phyloP scores from a whole-genome alignment of 2,329 filamentous ascomycete species.

The Trichocomaceae sp. region DNA sequence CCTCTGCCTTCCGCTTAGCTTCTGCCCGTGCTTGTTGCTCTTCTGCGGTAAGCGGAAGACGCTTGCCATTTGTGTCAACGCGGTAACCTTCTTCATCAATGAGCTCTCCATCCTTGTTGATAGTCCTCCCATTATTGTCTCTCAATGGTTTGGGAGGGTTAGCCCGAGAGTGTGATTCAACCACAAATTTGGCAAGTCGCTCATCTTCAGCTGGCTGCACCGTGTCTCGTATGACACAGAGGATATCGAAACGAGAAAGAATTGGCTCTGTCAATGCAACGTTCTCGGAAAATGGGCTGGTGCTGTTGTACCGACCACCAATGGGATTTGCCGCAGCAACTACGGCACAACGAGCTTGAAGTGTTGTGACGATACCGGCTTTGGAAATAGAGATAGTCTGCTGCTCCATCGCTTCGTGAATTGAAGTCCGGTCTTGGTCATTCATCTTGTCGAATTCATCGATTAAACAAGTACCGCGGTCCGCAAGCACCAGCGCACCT shows the following conservation, averaged over 20 bases:
- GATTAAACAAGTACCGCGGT: constrained; percentile 90
- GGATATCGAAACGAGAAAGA: constrained; percentile 92
- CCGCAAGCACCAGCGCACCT: constrained; percentile 87
- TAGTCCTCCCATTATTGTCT: constrained; percentile 39
- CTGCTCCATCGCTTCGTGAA: constrained; percentile 99
- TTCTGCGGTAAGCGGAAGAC: constrained; percentile 33
- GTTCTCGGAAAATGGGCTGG: constrained; percentile 90
- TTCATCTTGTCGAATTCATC: constrained; percentile 99
- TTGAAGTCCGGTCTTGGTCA: constrained; percentile 93
- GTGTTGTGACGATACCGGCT: constrained; percentile 92
- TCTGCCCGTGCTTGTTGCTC: constrained; percentile 38
- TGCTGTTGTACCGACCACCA: constrained; percentile 92
- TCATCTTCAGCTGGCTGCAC: constrained; percentile 91
- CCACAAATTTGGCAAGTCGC: constrained; percentile 86
- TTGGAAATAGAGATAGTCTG: constrained; percentile 99
- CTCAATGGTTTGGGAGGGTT: constrained; percentile 58
- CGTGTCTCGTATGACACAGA: constrained; percentile 91
- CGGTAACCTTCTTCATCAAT: constrained; percentile 58
- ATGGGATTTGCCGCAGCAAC: constrained; percentile 96
- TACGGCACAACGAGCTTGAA: constrained; percentile 92
- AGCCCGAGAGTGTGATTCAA: constrained; percentile 85
- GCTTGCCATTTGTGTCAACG: constrained; percentile 41
- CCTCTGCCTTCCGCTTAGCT: constrained; percentile 41
- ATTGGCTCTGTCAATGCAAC: constrained; percentile 97
- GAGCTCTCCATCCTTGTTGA: constrained; percentile 40